Conservation (phyloP, 768 basidiomycete genomes). For the Calocybe cyanea region DNA sequence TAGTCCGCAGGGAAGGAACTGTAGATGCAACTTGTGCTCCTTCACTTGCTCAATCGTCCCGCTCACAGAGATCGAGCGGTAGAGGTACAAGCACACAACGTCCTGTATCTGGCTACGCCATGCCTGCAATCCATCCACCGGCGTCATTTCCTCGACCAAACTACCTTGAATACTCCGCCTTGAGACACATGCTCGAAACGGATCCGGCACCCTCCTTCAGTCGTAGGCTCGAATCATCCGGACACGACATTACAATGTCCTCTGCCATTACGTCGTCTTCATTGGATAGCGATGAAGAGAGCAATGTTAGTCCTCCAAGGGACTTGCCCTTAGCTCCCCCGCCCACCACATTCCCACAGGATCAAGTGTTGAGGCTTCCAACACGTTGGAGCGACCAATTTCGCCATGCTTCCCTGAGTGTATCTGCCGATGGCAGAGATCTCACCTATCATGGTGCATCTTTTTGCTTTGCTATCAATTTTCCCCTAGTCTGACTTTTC, state of each 20-base stretch:
- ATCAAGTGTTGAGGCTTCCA: slow-evolving; percentile 54
- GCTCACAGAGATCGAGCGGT: slow-evolving; percentile 37
- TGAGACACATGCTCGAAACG: slow-evolving; percentile 67
- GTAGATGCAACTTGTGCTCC: slow-evolving; percentile 44
- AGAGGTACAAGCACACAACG: slow-evolving; percentile 27
- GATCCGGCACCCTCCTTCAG: slow-evolving; percentile 37
- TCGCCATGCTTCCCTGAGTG: slow-evolving; percentile 52
- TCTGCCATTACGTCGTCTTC: slow-evolving; percentile 33
- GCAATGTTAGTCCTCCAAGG: slow-evolving; percentile 46
- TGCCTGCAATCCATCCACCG: slow-evolving; percentile 25
- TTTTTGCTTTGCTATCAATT: not conserved
- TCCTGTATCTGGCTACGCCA: slow-evolving; percentile 25
- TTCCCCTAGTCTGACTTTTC: slow-evolving; percentile 3
- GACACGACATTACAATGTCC: slow-evolving; percentile 19
- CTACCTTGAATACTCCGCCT: slow-evolving; percentile 73
- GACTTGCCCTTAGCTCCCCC: slow-evolving; percentile 28
- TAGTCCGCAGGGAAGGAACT: slow-evolving; percentile 47
- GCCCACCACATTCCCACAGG: slow-evolving; percentile 28
- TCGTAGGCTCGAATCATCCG: slow-evolving; percentile 32
- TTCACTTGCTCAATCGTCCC: slow-evolving; percentile 38
- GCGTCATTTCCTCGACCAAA: slow-evolving; percentile 59
- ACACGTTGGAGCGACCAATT: slow-evolving; percentile 77
- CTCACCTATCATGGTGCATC: slow-evolving; percentile 62
- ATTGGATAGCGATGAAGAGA: slow-evolving; percentile 69
- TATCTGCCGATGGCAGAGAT: slow-evolving; percentile 71